Percentiles rank a stretch among this genome's conserved stretches.
These are phyloP conservation scores for Tricholoma saponaceum DNA, from an alignment of 768 basidiomycete genomes.

Conservation along the genomic window DNA sequence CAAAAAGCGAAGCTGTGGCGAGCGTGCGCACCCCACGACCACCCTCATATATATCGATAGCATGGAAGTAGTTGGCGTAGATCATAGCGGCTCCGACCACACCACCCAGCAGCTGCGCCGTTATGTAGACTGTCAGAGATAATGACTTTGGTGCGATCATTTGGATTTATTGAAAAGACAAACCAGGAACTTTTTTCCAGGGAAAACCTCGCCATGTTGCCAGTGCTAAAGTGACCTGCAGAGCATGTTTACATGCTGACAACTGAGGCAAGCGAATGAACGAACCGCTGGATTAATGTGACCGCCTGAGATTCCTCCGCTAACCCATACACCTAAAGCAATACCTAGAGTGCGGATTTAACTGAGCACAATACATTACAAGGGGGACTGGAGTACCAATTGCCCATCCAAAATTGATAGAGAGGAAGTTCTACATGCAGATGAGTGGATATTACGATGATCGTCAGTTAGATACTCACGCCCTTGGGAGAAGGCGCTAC, in stretches of 20 bases:
- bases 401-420: conserved; percentile 42
- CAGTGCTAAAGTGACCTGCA: conserved; percentile 55
- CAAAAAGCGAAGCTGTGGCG: conserved; percentile 53
- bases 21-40: conserved; percentile 49
- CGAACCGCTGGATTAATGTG: conserved; percentile 39
- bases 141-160: neutral
- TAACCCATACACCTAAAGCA: conserved; percentile 45
- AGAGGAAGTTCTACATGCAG: conserved; percentile 32
- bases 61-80: conserved; percentile 67
- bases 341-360: conserved; percentile 24
- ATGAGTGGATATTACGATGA: neutral
- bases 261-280: conserved; percentile 1
- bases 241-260: conserved; percentile 6
- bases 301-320: conserved; percentile 46
- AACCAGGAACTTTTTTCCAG: conserved; percentile 62
- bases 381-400: conserved; percentile 24
- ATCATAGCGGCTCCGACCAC: conserved; percentile 54
- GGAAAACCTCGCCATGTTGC: conserved; percentile 66
- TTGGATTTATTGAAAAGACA: neutral
- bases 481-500: conserved; percentile 43
- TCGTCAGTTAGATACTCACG: conserved; percentile 26
- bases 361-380: neutral
- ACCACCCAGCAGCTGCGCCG: conserved; percentile 61
- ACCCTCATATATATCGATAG: conserved; percentile 62
- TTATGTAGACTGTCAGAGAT: conserved; percentile 37